These are phyloP conservation scores for Dactylellina haptotyla DNA, from an alignment of 2,329 filamentous ascomycete species.

Conservation along the genomic window DNA sequence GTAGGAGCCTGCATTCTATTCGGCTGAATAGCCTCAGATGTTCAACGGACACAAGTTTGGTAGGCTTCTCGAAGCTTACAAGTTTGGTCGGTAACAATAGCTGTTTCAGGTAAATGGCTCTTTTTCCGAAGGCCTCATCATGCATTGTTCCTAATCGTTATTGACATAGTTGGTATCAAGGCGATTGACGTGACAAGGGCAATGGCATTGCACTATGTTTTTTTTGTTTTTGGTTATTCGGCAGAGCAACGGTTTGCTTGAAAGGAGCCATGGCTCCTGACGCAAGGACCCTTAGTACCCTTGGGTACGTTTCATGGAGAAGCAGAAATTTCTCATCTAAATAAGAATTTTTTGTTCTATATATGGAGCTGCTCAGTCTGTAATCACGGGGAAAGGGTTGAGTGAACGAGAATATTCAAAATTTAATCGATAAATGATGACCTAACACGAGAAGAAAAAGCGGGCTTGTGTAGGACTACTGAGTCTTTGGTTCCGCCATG, in stretches of 20 bases:
- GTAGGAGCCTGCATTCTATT: constrained; percentile 27
- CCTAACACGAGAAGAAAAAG: too few species aligned
- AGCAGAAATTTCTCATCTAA: too few species aligned
- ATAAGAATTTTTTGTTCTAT: constrained; percentile 5
- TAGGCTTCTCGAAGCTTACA: constrained; percentile 45
- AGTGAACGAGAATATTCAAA: too few species aligned
- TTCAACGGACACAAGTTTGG: constrained; percentile 14
- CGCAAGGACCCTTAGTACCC: constrained; percentile 11
- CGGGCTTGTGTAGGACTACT: too few species aligned
- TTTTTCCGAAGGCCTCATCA: constrained; percentile 23
- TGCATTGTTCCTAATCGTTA: constrained; percentile 11
- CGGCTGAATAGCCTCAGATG: constrained; percentile 34
- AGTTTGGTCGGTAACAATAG: constrained; percentile 34
- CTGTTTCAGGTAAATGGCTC: constrained; percentile 47
- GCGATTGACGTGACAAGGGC: too few species aligned
- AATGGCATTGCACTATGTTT: too few species aligned
- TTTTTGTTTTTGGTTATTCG: too few species aligned
- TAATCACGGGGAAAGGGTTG: neutral
- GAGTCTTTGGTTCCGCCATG: neutral
- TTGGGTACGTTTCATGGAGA: constrained; percentile 26
- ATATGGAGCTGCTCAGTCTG: neutral
- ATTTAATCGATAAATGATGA: too few species aligned
- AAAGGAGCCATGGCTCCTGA: constrained; percentile 18
- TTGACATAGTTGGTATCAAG: constrained; percentile 40
- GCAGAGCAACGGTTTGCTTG: too few species aligned